Percentiles rank a stretch among this genome's conserved stretches.
Evolutionary conservation across 345 rosid species (phyloP).

Genomic region (Lenwebbia sp.): DNA sequence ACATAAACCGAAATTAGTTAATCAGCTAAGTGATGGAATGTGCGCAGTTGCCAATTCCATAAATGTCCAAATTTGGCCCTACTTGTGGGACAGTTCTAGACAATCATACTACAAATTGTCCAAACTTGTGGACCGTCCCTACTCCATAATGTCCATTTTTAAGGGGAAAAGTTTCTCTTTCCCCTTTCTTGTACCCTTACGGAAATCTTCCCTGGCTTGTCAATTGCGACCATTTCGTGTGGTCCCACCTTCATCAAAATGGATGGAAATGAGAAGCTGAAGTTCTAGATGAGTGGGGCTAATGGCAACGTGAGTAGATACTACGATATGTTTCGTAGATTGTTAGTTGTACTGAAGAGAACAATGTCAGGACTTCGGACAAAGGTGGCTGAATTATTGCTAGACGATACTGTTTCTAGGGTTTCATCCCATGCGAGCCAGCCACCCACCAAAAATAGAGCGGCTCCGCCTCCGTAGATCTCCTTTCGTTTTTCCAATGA

Average conservation of each 20-base stretch:
- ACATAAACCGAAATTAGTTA: background rate
- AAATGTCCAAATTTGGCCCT: background rate
- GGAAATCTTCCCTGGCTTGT: background rate
- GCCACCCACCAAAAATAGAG: background rate
- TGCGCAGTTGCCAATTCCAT: background rate
- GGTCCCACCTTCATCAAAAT: background rate
- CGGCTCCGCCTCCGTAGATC: background rate
- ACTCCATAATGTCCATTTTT: background rate
- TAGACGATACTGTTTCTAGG: background rate
- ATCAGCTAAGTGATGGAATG: background rate
- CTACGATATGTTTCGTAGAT: background rate
- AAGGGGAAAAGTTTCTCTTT: background rate
- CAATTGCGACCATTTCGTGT: background rate
- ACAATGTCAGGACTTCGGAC: background rate
- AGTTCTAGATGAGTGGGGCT: background rate
- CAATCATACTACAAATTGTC: background rate
- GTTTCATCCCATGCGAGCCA: background rate
- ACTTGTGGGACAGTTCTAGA: background rate
- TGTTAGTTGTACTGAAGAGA: background rate
- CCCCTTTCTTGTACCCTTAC: background rate
- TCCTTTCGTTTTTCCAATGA: background rate
- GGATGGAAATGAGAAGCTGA: background rate
- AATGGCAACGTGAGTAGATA: background rate
- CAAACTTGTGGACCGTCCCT: background rate
- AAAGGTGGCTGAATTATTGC: background rate